These are phyloP conservation scores for Cutaneotrichosporon cutaneum DNA, from an alignment of 1,284 basidiomycete species.

Conservation along the genomic window DNA sequence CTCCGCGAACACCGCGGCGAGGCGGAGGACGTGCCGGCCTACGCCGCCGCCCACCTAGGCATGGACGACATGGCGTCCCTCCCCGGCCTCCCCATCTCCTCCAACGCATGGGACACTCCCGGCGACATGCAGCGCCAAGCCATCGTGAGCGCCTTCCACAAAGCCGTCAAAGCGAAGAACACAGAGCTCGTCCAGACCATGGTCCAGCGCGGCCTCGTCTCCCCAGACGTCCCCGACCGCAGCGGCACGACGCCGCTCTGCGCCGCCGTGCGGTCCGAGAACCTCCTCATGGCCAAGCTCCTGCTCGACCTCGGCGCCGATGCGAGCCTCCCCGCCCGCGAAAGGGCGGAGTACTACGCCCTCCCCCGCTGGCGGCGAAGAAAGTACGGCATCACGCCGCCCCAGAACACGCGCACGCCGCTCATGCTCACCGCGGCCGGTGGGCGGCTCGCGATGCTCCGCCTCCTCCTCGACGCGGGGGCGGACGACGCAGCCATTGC, in stretches of 20 bases:
- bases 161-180: neutral
- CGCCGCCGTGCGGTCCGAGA: neutral
- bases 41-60: neutral
- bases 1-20: neutral
- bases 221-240: constrained; percentile 4
- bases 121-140: neutral
- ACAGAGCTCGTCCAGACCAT: constrained; percentile 4
- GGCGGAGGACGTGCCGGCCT: neutral
- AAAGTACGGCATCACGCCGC: neutral
- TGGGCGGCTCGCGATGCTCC: constrained; percentile 63
- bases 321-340: neutral
- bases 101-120: neutral
- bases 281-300: constrained; percentile 5
- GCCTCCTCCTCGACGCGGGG: constrained; percentile 63
- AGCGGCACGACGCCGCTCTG: constrained; percentile 6
- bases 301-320: constrained; percentile 14
- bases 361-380: neutral
- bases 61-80: neutral
- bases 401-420: constrained; percentile 56
- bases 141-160: constrained; percentile 4
- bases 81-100: neutral
- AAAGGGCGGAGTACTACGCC: neutral
- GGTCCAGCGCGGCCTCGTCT: constrained; percentile 15
- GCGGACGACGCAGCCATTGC: constrained; percentile 56
- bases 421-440: constrained; percentile 79